Percentiles rank a stretch among this genome's conserved stretches.
Evolutionary conservation across 768 basidiomycete species (phyloP).

Genomic region (Serendipita sp.): DNA sequence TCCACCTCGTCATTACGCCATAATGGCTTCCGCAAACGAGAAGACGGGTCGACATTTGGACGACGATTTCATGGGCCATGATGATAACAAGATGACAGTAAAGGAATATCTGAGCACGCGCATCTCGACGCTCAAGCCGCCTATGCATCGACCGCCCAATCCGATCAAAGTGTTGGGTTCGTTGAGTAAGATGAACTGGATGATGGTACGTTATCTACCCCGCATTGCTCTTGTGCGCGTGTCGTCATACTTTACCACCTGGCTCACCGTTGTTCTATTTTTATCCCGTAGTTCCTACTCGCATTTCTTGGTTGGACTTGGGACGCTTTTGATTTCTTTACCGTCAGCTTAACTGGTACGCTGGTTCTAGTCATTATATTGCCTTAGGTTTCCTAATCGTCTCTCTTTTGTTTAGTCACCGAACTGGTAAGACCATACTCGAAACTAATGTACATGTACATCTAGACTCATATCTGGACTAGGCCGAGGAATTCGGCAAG

Average conservation of each 20-base stretch:
- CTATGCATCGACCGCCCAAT: neutral
- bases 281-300: neutral
- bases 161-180: neutral
- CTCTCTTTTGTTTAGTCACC: too few species aligned
- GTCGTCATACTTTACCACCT: neutral
- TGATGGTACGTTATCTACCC: neutral
- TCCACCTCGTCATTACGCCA: too few species aligned
- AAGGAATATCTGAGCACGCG: neutral
- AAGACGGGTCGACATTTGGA: too few species aligned
- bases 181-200: neutral
- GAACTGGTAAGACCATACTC: too few species aligned
- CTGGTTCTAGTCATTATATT: neutral
- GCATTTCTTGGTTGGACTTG: constrained; percentile 55
- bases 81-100: neutral
- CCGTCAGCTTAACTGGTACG: constrained; percentile 25
- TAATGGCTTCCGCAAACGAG: too few species aligned
- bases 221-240: neutral
- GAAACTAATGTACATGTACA: too few species aligned
- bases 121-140: neutral
- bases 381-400: too few species aligned
- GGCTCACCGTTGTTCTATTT: neutral
- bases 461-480: too few species aligned
- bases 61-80: neutral
- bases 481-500: constrained; percentile 1
- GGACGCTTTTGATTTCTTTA: constrained; percentile 79